Evolutionary conservation across 306 rosid species (phyloP).

Genomic region (cucumber (Cucumis sativus)): DNA sequence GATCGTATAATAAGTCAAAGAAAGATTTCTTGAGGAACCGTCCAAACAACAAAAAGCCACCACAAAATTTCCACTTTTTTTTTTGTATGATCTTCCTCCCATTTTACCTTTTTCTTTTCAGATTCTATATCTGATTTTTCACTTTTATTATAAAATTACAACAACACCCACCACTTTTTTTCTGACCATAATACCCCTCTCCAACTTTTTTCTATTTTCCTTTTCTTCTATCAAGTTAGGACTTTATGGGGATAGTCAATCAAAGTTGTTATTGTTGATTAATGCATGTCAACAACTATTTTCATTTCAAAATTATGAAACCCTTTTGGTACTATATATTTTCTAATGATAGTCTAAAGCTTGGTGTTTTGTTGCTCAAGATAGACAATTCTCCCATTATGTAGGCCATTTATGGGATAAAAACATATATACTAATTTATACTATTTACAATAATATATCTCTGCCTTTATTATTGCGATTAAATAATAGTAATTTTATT

Average conservation of each 20-base stretch:
- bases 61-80: not conserved
- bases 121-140: not conserved
- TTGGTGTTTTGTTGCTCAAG: not conserved
- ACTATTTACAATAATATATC: too few relatives aligned
- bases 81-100: constrained; percentile 6
- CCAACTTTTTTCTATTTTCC: too few relatives aligned
- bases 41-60: constrained; percentile 8
- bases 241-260: not conserved
- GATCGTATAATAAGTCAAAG: constrained; percentile 2
- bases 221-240: not conserved
- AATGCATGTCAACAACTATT: not conserved
- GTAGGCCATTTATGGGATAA: not conserved
- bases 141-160: constrained; percentile 1
- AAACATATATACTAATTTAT: too few relatives aligned
- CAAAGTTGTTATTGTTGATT: not conserved
- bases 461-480: too few relatives aligned
- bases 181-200: constrained; percentile 4
- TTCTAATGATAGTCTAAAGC: not conserved
- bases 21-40: constrained; percentile 6
- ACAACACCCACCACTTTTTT: not conserved
- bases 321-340: not conserved
- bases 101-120: constrained; percentile 1
- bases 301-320: not conserved
- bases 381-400: not conserved
- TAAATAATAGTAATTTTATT: too few relatives aligned